phyloP scores from a whole-genome alignment of 2,329 filamentous ascomycete genomes.

The Arthrobotrys pseudoclavata region DNA sequence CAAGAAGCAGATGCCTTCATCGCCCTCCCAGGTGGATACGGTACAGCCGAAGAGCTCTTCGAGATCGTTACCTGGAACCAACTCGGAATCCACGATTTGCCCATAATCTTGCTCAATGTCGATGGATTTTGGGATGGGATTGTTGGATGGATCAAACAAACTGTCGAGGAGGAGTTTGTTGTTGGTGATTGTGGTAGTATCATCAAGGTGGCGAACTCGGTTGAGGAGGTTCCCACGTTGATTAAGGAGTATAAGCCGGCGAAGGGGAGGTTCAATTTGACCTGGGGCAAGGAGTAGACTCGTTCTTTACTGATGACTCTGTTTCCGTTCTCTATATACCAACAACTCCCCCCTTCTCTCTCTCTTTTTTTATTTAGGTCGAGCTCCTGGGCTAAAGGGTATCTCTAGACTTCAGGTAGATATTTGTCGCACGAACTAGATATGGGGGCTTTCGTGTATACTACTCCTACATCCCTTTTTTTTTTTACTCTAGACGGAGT shows the following conservation, averaged over 20 bases:
- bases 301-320: not conserved
- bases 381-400: not conserved
- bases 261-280: slow-evolving; percentile 80
- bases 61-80: slow-evolving; percentile 96
- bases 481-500: slow-evolving; percentile 17
- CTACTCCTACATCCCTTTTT: slow-evolving; percentile 1
- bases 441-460: not conserved
- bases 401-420: not conserved
- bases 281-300: slow-evolving; percentile 79
- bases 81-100: slow-evolving; percentile 86
- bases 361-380: not conserved
- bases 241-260: slow-evolving; percentile 82
- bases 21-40: slow-evolving; percentile 88
- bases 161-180: slow-evolving; percentile 83
- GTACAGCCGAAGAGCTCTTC: slow-evolving; percentile 95
- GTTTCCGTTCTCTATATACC: not conserved
- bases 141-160: slow-evolving; percentile 82
- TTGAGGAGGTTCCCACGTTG: slow-evolving; percentile 78
- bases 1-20: slow-evolving; percentile 88
- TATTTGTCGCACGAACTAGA: not conserved
- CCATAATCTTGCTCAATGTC: slow-evolving; percentile 86
- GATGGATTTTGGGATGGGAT: slow-evolving; percentile 93
- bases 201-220: slow-evolving; percentile 79
- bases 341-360: not conserved
- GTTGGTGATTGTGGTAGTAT: slow-evolving; percentile 78